Evolutionary conservation across 2,329 filamentous ascomycete genomes (phyloP).

Genomic region (Talaromyces funiculosus): DNA sequence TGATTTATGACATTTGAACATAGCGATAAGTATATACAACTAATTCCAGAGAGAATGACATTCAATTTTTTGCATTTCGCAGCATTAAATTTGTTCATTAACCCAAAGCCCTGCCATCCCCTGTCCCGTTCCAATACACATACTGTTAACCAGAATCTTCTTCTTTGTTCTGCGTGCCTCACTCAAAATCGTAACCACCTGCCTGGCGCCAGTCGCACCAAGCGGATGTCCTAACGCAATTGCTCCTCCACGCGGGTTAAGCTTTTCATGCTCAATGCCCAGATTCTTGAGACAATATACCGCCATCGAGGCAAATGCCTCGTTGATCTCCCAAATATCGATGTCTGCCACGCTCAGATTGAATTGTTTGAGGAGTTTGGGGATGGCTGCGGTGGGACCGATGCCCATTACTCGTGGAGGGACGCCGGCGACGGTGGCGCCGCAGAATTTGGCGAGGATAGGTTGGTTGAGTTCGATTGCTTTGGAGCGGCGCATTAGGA

Average conservation of each 20-base stretch:
- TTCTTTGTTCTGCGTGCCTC: conserved; percentile 79
- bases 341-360: conserved; percentile 73
- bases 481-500: conserved; percentile 91
- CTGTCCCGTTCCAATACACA: conserved; percentile 69
- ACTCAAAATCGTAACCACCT: conserved; percentile 86
- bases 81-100: conserved; percentile 49
- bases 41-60: no score
- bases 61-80: background rate
- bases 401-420: conserved; percentile 97
- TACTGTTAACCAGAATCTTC: conserved; percentile 86
- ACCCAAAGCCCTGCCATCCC: conserved; percentile 63
- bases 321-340: conserved; percentile 90
- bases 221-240: conserved; percentile 90
- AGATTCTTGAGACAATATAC: conserved; percentile 80
- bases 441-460: conserved; percentile 90
- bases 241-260: conserved; percentile 92
- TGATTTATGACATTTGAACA: background rate
- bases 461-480: conserved; percentile 82
- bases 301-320: conserved; percentile 96
- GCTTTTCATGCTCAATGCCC: conserved; percentile 58
- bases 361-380: conserved; percentile 78
- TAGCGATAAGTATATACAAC: background rate
- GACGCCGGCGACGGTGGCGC: conserved; percentile 82
- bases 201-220: conserved; percentile 79
- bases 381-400: conserved; percentile 53